phyloP scores from a whole-genome alignment of 805 yeast genomes.

The Candida corydali region DNA sequence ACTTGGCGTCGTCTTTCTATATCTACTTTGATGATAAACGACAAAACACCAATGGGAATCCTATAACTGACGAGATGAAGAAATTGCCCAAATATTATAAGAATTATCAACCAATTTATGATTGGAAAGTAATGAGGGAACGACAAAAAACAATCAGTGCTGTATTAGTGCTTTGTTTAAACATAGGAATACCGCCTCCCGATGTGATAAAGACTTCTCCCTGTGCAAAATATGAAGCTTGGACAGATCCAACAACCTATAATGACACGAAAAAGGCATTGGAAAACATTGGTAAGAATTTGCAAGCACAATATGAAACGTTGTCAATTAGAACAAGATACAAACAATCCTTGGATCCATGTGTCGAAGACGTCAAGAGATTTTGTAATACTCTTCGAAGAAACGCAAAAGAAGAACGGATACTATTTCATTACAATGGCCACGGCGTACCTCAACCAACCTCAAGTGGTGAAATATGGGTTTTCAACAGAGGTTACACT shows the following conservation, averaged over 20 bases:
- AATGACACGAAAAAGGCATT: constrained; percentile 87
- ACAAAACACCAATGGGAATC: constrained; percentile 86
- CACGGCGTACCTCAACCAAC: constrained; percentile 99
- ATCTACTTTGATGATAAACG: constrained; percentile 89
- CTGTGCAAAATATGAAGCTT: constrained; percentile 86
- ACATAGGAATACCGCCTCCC: constrained; percentile 96
- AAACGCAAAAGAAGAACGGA: constrained; percentile 89
- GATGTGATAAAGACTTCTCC: constrained; percentile 91
- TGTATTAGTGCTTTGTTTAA: constrained; percentile 84
- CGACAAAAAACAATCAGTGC: constrained; percentile 92
- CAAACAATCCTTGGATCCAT: constrained; percentile 89
- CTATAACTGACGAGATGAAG: constrained; percentile 55
- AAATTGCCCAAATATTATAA: constrained; percentile 32
- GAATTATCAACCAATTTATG: constrained; percentile 67
- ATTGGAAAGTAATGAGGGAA: constrained; percentile 90
- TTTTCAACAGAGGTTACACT: constrained; percentile 92
- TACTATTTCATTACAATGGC: constrained; percentile 92
- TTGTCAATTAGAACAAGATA: constrained; percentile 82
- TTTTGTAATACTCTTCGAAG: constrained; percentile 85
- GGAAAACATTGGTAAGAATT: constrained; percentile 82
- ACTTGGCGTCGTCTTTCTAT: constrained; percentile 64
- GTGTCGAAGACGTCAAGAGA: constrained; percentile 91
- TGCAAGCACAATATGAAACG: constrained; percentile 87
- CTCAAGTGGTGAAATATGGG: constrained; percentile 96
- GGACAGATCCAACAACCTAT: constrained; percentile 83